Evolutionary conservation across 116 monocot species (phyloP).

Genomic region (Dioscorea cayenensis): DNA sequence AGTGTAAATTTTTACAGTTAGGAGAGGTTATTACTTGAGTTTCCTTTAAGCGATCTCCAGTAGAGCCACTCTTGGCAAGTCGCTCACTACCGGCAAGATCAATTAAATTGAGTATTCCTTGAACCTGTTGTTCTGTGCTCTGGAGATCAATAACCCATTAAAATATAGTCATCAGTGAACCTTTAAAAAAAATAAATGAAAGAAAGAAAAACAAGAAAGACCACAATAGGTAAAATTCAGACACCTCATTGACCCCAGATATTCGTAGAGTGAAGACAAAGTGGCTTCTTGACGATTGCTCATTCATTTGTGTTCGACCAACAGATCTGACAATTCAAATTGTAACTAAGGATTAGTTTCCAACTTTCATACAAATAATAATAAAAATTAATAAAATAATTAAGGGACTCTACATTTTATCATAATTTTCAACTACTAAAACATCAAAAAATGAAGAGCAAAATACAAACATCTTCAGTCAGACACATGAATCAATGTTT

Average conservation of each 20-base stretch:
- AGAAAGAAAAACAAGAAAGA: no score
- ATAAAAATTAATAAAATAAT: neutral
- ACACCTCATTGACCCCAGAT: conserved; percentile 69
- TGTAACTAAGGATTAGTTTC: neutral
- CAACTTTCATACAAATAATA: neutral
- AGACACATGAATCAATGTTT: no score
- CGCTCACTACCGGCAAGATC: conserved; percentile 80
- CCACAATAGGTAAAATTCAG: neutral
- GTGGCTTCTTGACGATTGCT: conserved; percentile 82
- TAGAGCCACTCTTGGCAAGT: conserved; percentile 56
- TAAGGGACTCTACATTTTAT: neutral
- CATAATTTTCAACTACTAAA: no score
- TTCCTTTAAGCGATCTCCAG: conserved; percentile 70
- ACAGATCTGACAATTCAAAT: conserved; percentile 50
- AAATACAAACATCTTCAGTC: no score
- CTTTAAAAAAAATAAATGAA: neutral
- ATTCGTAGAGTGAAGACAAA: conserved; percentile 79
- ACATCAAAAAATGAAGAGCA: no score
- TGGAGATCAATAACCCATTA: conserved; percentile 4
- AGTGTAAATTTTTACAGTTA: neutral
- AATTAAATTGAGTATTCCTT: conserved; percentile 61
- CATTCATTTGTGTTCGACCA: conserved; percentile 78
- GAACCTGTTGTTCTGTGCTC: conserved; percentile 71
- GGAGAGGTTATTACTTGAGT: conserved; percentile 33
- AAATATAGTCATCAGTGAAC: no score